Evolutionary conservation across 2,329 filamentous ascomycete genomes (phyloP).

Genomic region (Pestalotiopsis sp.): DNA sequence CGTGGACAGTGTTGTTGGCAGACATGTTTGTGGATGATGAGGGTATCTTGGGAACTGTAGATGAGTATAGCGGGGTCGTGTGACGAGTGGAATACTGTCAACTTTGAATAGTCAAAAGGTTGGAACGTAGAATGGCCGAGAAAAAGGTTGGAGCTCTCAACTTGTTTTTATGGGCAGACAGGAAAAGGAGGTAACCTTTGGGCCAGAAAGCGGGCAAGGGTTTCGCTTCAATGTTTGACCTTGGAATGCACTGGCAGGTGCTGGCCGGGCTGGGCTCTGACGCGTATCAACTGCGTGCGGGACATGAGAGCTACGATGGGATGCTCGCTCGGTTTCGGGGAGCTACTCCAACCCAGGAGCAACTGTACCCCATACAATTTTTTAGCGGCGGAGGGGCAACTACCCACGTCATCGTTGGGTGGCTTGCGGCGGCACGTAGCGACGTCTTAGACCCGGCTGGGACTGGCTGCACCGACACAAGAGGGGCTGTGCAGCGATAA

Average conservation of each 20-base stretch:
- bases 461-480: neutral
- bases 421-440: neutral
- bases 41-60: neutral
- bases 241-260: neutral
- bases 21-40: constrained; percentile 42
- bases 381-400: constrained; percentile 18
- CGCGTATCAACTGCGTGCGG: neutral
- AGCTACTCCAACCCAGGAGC: neutral
- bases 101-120: neutral
- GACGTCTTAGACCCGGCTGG: neutral
- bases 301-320: neutral
- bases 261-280: neutral
- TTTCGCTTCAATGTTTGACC: neutral
- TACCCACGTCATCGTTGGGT: constrained; percentile 19
- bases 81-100: neutral
- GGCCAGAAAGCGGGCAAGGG: neutral
- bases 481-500: neutral
- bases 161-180: neutral
- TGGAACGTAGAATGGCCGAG: neutral
- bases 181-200: neutral
- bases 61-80: neutral
- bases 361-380: neutral
- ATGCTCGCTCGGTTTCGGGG: neutral
- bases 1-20: constrained; percentile 69
- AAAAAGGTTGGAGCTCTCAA: neutral